Percentiles rank a stretch among this genome's conserved stretches.
These are phyloP conservation scores for Cardiospermum halicacabum DNA, from an alignment of 345 rosid species.

Conservation along the genomic window DNA sequence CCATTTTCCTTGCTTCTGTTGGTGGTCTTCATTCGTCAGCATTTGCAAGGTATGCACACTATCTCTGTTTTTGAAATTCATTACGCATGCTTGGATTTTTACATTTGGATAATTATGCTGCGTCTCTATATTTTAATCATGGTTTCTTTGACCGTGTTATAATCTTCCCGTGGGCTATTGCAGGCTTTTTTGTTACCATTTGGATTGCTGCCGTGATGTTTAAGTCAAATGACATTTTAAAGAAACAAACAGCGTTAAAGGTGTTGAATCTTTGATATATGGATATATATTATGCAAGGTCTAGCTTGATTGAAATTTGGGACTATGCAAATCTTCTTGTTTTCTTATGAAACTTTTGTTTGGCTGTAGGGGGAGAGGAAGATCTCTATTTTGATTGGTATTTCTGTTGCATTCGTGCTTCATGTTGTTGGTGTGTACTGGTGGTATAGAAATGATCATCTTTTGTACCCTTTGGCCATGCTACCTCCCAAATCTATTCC, in stretches of 20 bases:
- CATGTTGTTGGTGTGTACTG: conserved; percentile 87
- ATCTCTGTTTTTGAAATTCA: not conserved
- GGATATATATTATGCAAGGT: not conserved
- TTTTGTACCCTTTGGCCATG: conserved; percentile 85
- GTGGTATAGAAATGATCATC: conserved; percentile 94
- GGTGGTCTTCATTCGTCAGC: conserved; percentile 98
- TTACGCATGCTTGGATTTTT: not conserved
- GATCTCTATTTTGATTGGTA: conserved; percentile 67
- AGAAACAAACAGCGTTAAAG: conserved; percentile 97
- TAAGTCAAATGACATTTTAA: conserved; percentile 93
- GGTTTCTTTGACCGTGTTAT: conserved; percentile 16
- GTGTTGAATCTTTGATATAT: conserved; percentile 26
- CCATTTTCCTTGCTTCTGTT: conserved; percentile 95
- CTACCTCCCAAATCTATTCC: conserved; percentile 96
- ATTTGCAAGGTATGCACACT: conserved; percentile 72
- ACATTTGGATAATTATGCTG: not conserved
- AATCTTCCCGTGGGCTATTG: conserved; percentile 21
- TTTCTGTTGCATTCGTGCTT: conserved; percentile 59
- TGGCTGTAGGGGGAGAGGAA: conserved; percentile 92
- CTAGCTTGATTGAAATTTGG: not conserved
- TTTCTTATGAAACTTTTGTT: conserved; percentile 10
- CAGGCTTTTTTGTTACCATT: conserved; percentile 96
- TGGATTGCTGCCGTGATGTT: conserved; percentile 98
- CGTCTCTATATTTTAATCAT: not conserved
- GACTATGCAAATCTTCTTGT: not conserved